Base-by-base conservation (phyloP, 352 stramenopile species). In the Globisporangium megalacanthum region DNA sequence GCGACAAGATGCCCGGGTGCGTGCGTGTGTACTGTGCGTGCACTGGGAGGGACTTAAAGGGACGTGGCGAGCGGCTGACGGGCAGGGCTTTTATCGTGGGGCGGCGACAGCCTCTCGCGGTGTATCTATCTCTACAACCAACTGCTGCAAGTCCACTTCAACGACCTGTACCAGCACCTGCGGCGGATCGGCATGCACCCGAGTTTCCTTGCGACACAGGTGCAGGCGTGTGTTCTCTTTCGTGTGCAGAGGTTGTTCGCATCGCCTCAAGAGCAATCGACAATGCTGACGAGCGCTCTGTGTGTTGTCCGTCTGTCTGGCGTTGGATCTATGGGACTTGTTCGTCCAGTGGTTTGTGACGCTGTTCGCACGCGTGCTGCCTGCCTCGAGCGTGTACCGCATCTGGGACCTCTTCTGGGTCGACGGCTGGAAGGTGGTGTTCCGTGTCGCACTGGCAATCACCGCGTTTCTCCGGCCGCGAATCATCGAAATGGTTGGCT, bases 51-150 rank as follows among this genome's bases (percentile, higher is more conserved):
- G 6, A 52, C 15, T 19, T 25, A 1, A 52, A 17, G n/a, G 13
- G 6, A 52, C n/a, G 45, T 51, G 35, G 8, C 25, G 25, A 4
- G 25, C 25, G 25, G 25, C 25, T 29, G 4, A 29, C 25, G 25
- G 25, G 25, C 25, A 29, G 25, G 25, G 25, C 25, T 29, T 29
- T 29, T 29, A 29, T 29, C 25, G 25, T 29, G 42, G 1, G 2
- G 14, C 4, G 3, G 41, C 2, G 4, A 0, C 49, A 89, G 79
- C 15, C 61, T 94, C 0, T 88, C 76, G 19, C 61, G 67, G 48
- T 88, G 80, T 47, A 89, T 94, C 54, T 89, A 88, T 29, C 58
- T 89, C 13, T 90, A 88, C 51, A 77, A 90, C 52, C 71, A 89
- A 42, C 80, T 94, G 11, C 42, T 94, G 31, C 68, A 76, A 14